Base-by-base conservation (phyloP, 169 alveolate genomes). In the Cryptosporidium canis region DNA sequence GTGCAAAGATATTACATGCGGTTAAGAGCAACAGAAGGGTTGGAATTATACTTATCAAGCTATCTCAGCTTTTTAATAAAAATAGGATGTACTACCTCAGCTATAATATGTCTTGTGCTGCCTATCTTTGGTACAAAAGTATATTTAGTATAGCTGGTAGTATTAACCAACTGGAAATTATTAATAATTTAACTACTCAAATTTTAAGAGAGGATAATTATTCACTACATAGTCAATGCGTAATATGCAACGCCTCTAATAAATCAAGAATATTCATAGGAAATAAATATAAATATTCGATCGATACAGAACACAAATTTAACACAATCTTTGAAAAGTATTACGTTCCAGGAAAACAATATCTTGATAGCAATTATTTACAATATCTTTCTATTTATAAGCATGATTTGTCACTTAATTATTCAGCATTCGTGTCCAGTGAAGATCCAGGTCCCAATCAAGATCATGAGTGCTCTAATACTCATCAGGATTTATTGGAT, bases 321-420 rank as follows among this genome's bases (percentile, higher is more conserved):
- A 37, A 11, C 12, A 29, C 8, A 1, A 39, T 29, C 14, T 5
- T 41, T 11, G 39, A 58, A 24, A 37, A 77, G 7, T 27, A 77
- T 55, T 77, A 21, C 14, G n/a, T 77, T 41, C 45, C 70, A 29
- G 55, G 55, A 2, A 77, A 55, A 18, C 87, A 56, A 1, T 77
- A 58, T 77, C 39, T 77, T 14, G 39, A 77, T 11, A 58, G 37
- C 8, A 77, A 61, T 39, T 77, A 77, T 58, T 35, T 77, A 14
- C 72, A 77, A 77, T 77, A 77, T 58, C 47, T 77, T 2, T 33
- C 87, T n/a, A 77, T 77, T 9, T 77, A 77, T 44, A 58, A 77
- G 44, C 87, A 77, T 39, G 87, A 77, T 41, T 61, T 77, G 29
- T 24, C 87, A 2, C 51, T 77, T 21, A 58, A 21, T 9, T 77